phyloP scores from a whole-genome alignment of 768 basidiomycete genomes.

The Boletellus emodensis region DNA sequence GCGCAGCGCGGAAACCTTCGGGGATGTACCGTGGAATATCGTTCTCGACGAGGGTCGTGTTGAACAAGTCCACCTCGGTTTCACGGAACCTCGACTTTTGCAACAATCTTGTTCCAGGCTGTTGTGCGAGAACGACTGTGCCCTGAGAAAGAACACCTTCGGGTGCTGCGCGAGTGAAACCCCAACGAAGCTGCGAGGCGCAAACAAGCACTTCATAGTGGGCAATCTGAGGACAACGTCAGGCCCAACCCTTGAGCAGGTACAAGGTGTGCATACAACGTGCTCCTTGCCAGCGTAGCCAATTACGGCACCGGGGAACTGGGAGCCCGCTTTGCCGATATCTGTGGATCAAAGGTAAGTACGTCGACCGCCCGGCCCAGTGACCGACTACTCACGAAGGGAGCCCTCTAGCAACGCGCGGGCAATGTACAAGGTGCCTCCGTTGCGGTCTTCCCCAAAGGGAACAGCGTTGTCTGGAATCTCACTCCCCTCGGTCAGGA shows the following conservation, averaged over 20 bases:
- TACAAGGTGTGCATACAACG: conserved; percentile 19
- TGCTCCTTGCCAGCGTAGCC: conserved; percentile 34
- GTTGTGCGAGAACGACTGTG: conserved; percentile 30
- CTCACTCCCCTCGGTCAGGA: conserved; percentile 27
- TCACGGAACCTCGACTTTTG: conserved; percentile 1
- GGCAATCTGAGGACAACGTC: conserved; percentile 19
- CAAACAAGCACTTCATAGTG: conserved; percentile 36
- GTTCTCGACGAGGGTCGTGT: conserved; percentile 24
- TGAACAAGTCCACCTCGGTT: conserved; percentile 18
- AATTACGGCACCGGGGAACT: conserved; percentile 30
- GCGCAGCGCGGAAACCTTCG: not conserved
- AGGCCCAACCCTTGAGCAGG: not conserved
- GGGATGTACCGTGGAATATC: conserved; percentile 29
- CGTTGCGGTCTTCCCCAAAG: conserved; percentile 31
- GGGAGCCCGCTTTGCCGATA: conserved; percentile 32
- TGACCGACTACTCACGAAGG: conserved; percentile 22
- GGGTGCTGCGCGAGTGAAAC: conserved; percentile 15
- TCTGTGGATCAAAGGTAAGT: conserved; percentile 17
- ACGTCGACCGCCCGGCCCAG: not conserved
- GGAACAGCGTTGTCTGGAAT: conserved; percentile 35
- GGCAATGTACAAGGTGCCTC: conserved; percentile 26
- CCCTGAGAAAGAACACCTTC: conserved; percentile 21
- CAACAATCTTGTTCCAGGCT: conserved; percentile 1
- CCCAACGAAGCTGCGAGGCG: conserved; percentile 33
- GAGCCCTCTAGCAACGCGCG: conserved; percentile 30